Base-by-base conservation (phyloP, 495 filamentous ascomycete genomes). In the Penicillium roqueforti region DNA sequence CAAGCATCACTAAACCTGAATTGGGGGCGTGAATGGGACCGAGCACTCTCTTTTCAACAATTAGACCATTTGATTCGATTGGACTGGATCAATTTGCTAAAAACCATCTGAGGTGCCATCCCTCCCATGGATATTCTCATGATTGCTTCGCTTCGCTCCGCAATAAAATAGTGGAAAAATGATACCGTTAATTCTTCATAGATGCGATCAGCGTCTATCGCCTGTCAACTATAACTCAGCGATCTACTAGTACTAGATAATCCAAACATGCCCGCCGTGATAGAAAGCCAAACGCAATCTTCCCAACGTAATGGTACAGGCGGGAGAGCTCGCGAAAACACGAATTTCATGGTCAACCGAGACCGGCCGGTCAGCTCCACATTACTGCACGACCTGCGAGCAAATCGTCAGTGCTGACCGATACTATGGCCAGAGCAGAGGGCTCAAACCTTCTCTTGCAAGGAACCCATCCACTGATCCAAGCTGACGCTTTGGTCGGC, bases 401-500 rank as follows among this genome's bases (percentile, higher is more conserved):
- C 36, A 47, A 53, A 48, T 45, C 38, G 32, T 57, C 55, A 53
- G 42, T 52, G 39, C 50, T 42, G 29, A 34, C 49, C 39, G 39
- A 19, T 14, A 52, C 9, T 4, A 38, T 39, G 47, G 50, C 16
- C 49, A 52, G 31, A 54, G 25, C 59, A 60, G 31, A 38, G 55
- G 56, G 38, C 45, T 78, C 87, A 82, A 76, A 97, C 93, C 89
- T 97, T 98, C 79, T 97, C 95, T 71, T 91, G 84, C 73, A 97
- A 68, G 48, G 80, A 81, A 31, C 89, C 89, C 83, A 98, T 87
- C 86, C 90, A 98, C 74, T 97, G 92, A 67, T 82, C 82, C 63
- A 93, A 81, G 62, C 95, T 96, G 68, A 92, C 83, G 19, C 91
- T 85, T 74, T 95, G 90, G 65, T 98, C 93, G 38, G 95, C 89